phyloP scores from a whole-genome alignment of 192 early-diverging fungal genomes.

The Coemansia sp. region DNA sequence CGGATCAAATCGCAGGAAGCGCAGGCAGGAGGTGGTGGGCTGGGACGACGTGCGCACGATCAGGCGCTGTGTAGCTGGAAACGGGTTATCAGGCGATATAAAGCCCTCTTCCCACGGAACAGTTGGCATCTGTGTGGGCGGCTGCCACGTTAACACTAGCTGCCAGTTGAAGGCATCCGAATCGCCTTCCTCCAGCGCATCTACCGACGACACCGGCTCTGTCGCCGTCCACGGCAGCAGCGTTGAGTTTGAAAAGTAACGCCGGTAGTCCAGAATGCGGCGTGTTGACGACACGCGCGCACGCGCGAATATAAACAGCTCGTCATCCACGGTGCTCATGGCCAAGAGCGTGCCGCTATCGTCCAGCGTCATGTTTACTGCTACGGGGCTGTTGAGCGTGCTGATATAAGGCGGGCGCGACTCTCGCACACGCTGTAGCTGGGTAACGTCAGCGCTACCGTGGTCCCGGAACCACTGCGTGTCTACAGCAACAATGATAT shows the following conservation, averaged over 20 bases:
- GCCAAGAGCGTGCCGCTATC: slow-evolving; percentile 50
- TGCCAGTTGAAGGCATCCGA: slow-evolving; percentile 49
- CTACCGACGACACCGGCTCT: slow-evolving; percentile 37
- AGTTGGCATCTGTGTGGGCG: slow-evolving; percentile 23
- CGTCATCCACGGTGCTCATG: slow-evolving; percentile 51
- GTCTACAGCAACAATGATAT: slow-evolving; percentile 45
- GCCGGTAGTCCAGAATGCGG: slow-evolving; percentile 50
- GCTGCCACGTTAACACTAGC: slow-evolving; percentile 49
- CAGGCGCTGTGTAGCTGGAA: slow-evolving; percentile 38
- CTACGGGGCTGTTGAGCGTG: slow-evolving; percentile 53
- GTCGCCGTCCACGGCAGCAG: slow-evolving; percentile 36
- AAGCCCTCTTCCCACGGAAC: slow-evolving; percentile 46
- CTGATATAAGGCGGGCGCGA: slow-evolving; percentile 54
- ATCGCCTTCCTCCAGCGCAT: slow-evolving; percentile 47
- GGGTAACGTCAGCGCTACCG: slow-evolving; percentile 40
- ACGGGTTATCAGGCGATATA: slow-evolving; percentile 42
- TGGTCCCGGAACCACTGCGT: slow-evolving; percentile 53
- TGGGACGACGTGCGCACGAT: slow-evolving; percentile 29
- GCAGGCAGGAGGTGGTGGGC: slow-evolving; percentile 38
- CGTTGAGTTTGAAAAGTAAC: slow-evolving; percentile 29
- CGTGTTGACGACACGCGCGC: slow-evolving; percentile 26
- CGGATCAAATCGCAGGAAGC: slow-evolving; percentile 43
- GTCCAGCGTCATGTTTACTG: slow-evolving; percentile 52
- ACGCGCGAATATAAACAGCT: slow-evolving; percentile 49
- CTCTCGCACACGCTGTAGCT: slow-evolving; percentile 52